Evolutionary conservation across 768 basidiomycete genomes (phyloP).

Genomic region (Piloderma croceum): DNA sequence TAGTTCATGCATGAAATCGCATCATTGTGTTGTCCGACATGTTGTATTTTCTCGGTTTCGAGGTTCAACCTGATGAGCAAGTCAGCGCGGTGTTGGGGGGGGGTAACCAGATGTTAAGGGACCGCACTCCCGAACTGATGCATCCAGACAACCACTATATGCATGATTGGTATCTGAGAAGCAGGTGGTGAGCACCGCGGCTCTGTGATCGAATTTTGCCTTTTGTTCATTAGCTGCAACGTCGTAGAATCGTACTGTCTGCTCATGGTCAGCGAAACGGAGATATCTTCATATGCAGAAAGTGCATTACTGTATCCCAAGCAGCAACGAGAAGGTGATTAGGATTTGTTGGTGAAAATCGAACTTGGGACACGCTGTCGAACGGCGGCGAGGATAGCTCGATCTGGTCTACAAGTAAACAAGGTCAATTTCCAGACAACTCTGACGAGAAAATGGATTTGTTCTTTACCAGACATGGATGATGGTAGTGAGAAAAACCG

Average conservation of each 20-base stretch:
- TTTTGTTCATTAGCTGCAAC: constrained; percentile 55
- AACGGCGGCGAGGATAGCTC: constrained; percentile 68
- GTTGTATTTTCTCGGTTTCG: constrained; percentile 59
- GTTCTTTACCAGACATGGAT: too few relatives aligned
- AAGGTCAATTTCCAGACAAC: too few relatives aligned
- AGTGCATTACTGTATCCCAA: constrained; percentile 68
- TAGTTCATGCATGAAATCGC: constrained; percentile 75
- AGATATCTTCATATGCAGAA: constrained; percentile 3
- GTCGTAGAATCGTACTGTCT: constrained; percentile 60
- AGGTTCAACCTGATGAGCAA: constrained; percentile 62
- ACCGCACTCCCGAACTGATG: constrained; percentile 74
- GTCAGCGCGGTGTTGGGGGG: constrained; percentile 1
- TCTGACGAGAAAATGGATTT: too few relatives aligned
- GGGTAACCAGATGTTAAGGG: not conserved
- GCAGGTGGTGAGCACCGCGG: constrained; percentile 78
- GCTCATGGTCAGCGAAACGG: constrained; percentile 21
- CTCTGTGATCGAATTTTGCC: constrained; percentile 83
- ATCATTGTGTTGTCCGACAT: constrained; percentile 78
- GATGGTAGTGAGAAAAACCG: too few relatives aligned
- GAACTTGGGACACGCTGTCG: constrained; percentile 77
- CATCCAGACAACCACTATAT: constrained; percentile 85
- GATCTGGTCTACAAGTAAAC: constrained; percentile 33
- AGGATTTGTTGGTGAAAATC: constrained; percentile 77
- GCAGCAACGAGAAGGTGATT: constrained; percentile 77
- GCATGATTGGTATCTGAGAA: constrained; percentile 64